Conservation (phyloP, 495 filamentous ascomycete genomes). For the Physcia stellaris region DNA sequence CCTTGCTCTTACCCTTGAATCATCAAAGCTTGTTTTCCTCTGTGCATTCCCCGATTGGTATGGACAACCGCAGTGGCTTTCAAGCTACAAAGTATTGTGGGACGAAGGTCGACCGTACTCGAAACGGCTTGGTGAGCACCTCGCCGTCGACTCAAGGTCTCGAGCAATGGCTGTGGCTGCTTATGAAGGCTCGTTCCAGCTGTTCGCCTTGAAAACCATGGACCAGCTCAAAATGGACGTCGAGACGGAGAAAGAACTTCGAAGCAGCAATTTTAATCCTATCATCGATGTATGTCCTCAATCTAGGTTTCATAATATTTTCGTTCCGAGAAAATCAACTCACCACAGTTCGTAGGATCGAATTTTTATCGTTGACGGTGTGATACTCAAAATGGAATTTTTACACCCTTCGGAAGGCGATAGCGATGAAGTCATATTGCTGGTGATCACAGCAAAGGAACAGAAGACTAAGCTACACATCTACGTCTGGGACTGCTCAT, state of each 20-base stretch:
- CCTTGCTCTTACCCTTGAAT: slow-evolving; percentile 56
- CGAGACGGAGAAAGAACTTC: background rate
- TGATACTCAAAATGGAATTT: slow-evolving; percentile 78
- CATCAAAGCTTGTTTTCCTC: slow-evolving; percentile 57
- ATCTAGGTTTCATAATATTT: background rate
- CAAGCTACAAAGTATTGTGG: slow-evolving; percentile 41
- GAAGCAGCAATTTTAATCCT: slow-evolving; percentile 7
- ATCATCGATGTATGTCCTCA: slow-evolving; percentile 15
- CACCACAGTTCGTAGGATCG: too few species aligned
- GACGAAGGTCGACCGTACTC: slow-evolving; percentile 39
- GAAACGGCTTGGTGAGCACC: slow-evolving; percentile 55
- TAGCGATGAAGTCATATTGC: slow-evolving; percentile 54
- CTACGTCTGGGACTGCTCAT: slow-evolving; percentile 59
- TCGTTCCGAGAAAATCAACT: slow-evolving; percentile 30
- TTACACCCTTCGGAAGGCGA: slow-evolving; percentile 51
- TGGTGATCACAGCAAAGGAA: slow-evolving; percentile 52
- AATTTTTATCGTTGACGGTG: slow-evolving; percentile 55
- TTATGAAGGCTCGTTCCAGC: slow-evolving; percentile 38
- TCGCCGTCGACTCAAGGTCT: slow-evolving; percentile 71
- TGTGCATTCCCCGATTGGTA: slow-evolving; percentile 35
- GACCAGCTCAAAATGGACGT: slow-evolving; percentile 24
- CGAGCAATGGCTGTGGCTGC: slow-evolving; percentile 54
- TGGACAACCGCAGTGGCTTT: slow-evolving; percentile 39
- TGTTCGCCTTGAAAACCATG: slow-evolving; percentile 48
- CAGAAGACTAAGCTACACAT: slow-evolving; percentile 47